Conservation (phyloP, 495 filamentous ascomycete genomes). For the Hypoxylon lenormandii region DNA sequence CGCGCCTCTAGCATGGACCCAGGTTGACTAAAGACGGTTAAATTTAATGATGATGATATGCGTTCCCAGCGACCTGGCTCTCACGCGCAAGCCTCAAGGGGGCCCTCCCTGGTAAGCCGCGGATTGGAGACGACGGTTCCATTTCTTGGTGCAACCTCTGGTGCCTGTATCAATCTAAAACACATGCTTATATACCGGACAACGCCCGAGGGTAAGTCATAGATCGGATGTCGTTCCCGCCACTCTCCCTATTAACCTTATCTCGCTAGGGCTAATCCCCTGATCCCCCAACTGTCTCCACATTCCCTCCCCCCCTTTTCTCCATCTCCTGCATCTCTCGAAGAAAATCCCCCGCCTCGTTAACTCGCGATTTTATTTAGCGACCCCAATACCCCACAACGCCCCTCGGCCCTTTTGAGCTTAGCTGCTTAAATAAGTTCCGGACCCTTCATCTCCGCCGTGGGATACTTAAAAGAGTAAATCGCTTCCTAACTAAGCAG, state of each 20-base stretch:
- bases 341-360: slow-evolving; percentile 5
- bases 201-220: not conserved
- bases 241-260: slow-evolving; percentile 15
- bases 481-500: not conserved
- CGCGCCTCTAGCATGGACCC: not conserved
- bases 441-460: slow-evolving; percentile 33
- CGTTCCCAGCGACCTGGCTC: slow-evolving; percentile 31
- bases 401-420: slow-evolving; percentile 3
- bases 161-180: not conserved
- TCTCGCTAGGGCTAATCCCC: slow-evolving; percentile 14
- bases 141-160: slow-evolving; percentile 9
- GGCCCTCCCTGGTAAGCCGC: not conserved
- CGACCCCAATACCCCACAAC: slow-evolving; percentile 9
- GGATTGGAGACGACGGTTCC: slow-evolving; percentile 6
- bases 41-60: slow-evolving; percentile 17
- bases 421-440: slow-evolving; percentile 19
- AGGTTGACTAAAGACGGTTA: not conserved
- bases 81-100: slow-evolving; percentile 6
- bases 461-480: slow-evolving; percentile 14
- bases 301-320: not conserved
- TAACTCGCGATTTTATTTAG: slow-evolving; percentile 1
- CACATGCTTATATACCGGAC: not conserved
- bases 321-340: slow-evolving; percentile 4
- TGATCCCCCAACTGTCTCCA: slow-evolving; percentile 2
- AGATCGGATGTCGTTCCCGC: slow-evolving; percentile 34